These are phyloP conservation scores for Catunica adiposa DNA, from an alignment of 2,329 filamentous ascomycete genomes.

Conservation along the genomic window DNA sequence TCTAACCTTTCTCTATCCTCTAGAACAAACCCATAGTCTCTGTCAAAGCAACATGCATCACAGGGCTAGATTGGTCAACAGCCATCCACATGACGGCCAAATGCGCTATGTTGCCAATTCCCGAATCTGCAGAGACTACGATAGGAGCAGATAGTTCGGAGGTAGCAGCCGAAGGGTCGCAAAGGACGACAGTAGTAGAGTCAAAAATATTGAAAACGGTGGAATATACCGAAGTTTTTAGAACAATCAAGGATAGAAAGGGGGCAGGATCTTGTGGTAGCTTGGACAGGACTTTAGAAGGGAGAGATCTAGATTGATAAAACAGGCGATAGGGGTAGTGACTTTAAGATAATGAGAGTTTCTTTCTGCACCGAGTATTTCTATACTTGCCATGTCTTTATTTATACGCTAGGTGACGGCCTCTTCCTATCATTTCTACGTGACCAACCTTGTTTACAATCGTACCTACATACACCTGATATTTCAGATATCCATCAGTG, in stretches of 20 bases:
- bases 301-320: neutral
- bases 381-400: too few species aligned
- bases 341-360: too few species aligned
- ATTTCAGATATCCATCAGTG: too few species aligned
- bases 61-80: constrained; percentile 41
- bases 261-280: neutral
- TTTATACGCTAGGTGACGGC: too few species aligned
- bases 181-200: neutral
- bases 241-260: neutral
- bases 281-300: neutral
- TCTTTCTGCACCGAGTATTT: too few species aligned
- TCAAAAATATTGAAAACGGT: neutral
- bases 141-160: neutral
- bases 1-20: neutral
- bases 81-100: constrained; percentile 54
- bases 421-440: too few species aligned
- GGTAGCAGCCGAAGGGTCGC: neutral
- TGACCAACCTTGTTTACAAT: too few species aligned
- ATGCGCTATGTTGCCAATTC: constrained; percentile 51
- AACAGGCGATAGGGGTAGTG: neutral
- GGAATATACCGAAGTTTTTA: neutral
- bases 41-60: constrained; percentile 51
- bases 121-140: constrained; percentile 39
- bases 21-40: constrained; percentile 43
- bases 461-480: too few species aligned